Conservation (phyloP, 2,329 filamentous ascomycete species). For the Curvularia verruculosa region DNA sequence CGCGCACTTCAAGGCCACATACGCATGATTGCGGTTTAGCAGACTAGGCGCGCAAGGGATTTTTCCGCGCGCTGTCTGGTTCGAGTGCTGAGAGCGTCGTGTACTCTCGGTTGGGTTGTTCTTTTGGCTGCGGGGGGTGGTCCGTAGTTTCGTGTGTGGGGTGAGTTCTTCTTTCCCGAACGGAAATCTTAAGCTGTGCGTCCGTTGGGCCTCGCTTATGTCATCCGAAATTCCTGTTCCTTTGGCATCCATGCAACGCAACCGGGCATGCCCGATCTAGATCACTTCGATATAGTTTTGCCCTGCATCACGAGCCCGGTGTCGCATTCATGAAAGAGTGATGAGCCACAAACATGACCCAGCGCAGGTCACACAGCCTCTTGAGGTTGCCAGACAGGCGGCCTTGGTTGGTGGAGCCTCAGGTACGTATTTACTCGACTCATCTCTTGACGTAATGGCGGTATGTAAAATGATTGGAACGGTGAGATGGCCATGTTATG, state of each 20-base stretch:
- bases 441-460: constrained; percentile 4
- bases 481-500: neutral
- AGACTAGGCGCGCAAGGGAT: constrained; percentile 46
- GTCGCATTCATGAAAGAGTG: constrained; percentile 26
- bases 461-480: neutral
- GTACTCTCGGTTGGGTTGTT: constrained; percentile 36
- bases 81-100: constrained; percentile 35
- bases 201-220: constrained; percentile 29
- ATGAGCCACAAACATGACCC: constrained; percentile 34
- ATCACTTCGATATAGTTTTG: constrained; percentile 1
- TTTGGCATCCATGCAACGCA: constrained; percentile 15
- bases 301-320: constrained; percentile 1
- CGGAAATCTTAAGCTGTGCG: constrained; percentile 35
- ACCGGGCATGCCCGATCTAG: constrained; percentile 13
- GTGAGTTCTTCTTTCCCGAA: constrained; percentile 20
- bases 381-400: constrained; percentile 35
- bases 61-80: constrained; percentile 44
- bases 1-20: constrained; percentile 40
- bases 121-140: constrained; percentile 30
- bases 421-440: constrained; percentile 31
- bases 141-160: constrained; percentile 29
- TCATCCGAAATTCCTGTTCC: constrained; percentile 12
- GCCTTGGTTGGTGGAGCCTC: constrained; percentile 36
- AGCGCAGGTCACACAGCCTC: constrained; percentile 34
- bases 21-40: constrained; percentile 65